Evolutionary conservation across 2,329 filamentous ascomycete species (phyloP).

Genomic region (Exophiala bonariae): DNA sequence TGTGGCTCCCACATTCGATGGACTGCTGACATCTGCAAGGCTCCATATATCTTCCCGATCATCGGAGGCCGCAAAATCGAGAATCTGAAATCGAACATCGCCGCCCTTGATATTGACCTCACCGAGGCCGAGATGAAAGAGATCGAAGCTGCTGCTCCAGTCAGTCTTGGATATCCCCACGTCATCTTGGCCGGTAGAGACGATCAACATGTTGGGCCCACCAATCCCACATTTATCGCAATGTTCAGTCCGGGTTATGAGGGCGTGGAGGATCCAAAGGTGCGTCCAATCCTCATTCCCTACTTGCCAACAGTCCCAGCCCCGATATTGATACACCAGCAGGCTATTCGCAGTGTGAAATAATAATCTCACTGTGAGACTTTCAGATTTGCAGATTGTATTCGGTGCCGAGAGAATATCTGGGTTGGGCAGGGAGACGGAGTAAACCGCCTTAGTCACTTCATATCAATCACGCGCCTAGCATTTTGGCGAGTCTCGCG

Average conservation of each 20-base stretch:
- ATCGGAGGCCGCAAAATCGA: conserved; percentile 55
- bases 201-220: conserved; percentile 12
- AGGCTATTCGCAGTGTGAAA: conserved; percentile 1
- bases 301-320: neutral
- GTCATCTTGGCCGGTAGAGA: conserved; percentile 32
- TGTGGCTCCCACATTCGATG: no score
- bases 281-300: neutral
- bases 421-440: no score
- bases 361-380: no score
- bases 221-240: conserved; percentile 8
- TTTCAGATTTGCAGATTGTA: no score
- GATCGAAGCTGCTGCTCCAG: conserved; percentile 53
- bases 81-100: conserved; percentile 57
- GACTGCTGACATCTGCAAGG: conserved; percentile 40
- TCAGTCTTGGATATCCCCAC: conserved; percentile 58
- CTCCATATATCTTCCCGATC: conserved; percentile 55
- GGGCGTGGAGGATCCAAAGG: conserved; percentile 13
- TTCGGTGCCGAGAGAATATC: no score
- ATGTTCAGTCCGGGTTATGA: conserved; percentile 9
- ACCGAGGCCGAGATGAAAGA: conserved; percentile 53
- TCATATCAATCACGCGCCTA: no score
- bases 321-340: neutral
- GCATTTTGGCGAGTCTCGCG: no score
- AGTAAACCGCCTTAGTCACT: no score
- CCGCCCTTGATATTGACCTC: conserved; percentile 52